These are phyloP conservation scores for Tillandsia leiboldiana DNA, from an alignment of 176 grass and related monocot species.

Conservation along the genomic window DNA sequence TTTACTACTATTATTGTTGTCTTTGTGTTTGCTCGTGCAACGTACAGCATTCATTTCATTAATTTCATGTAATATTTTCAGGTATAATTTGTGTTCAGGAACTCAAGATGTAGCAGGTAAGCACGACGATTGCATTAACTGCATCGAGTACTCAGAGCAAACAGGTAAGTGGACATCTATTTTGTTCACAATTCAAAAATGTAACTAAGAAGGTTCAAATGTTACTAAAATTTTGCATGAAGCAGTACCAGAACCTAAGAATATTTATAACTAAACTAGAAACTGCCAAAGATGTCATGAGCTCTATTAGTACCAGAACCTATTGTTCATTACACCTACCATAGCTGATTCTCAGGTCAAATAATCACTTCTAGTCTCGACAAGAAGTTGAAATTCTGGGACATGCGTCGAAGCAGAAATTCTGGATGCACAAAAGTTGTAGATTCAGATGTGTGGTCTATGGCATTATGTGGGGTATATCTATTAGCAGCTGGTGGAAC, in stretches of 20 bases:
- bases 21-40: too few species aligned
- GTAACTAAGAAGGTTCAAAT: too few species aligned
- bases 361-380: conserved; percentile 41
- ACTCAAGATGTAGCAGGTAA: conserved; percentile 29
- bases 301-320: too few species aligned
- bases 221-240: too few species aligned
- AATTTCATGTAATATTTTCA: conserved; percentile 26
- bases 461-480: conserved; percentile 49
- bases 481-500: conserved; percentile 40
- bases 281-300: too few species aligned
- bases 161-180: conserved; percentile 24
- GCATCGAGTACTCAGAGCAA: conserved; percentile 36
- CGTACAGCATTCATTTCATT: neutral
- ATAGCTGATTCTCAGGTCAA: conserved; percentile 36
- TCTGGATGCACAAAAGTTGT: conserved; percentile 10
- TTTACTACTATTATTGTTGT: too few species aligned
- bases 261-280: too few species aligned
- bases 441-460: conserved; percentile 40
- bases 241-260: too few species aligned
- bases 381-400: conserved; percentile 57
- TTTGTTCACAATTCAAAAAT: neutral
- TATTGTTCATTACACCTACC: conserved; percentile 12
- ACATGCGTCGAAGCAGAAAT: conserved; percentile 29
- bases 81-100: conserved; percentile 57
- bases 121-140: conserved; percentile 34